These are phyloP conservation scores for Boletus subluridellus DNA, from an alignment of 1,284 basidiomycete species.

Conservation along the genomic window DNA sequence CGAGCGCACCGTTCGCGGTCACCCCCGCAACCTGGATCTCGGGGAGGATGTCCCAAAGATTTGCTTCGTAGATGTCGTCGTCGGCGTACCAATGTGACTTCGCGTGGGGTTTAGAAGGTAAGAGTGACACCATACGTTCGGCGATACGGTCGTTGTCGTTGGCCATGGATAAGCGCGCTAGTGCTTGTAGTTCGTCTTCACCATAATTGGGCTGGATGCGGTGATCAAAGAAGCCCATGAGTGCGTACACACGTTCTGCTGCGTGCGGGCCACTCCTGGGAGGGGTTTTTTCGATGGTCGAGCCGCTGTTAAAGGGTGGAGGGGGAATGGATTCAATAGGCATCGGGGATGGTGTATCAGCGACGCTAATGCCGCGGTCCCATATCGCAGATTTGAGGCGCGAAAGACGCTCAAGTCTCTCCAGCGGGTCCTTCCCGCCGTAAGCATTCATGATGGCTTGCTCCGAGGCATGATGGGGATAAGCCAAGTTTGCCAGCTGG, in stretches of 20 bases:
- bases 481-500: too few species aligned
- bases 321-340: background rate
- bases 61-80: background rate
- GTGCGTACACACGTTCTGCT: too few species aligned
- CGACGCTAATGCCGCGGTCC: slow-evolving; percentile 1
- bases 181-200: too few species aligned
- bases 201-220: too few species aligned
- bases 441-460: too few species aligned
- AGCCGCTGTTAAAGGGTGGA: background rate
- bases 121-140: slow-evolving; percentile 22
- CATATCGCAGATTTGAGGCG: slow-evolving; percentile 19
- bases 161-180: slow-evolving; percentile 9
- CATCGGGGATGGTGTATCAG: background rate
- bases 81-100: slow-evolving; percentile 18
- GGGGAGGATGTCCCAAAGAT: too few species aligned
- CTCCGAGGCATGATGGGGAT: too few species aligned
- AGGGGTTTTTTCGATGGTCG: background rate
- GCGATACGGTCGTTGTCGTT: slow-evolving; percentile 2
- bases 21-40: too few species aligned
- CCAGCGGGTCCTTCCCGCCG: too few species aligned
- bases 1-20: too few species aligned
- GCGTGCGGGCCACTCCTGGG: background rate
- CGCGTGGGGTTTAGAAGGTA: background rate
- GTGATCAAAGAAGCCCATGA: too few species aligned
- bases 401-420: too few species aligned